Percentiles rank a stretch among this genome's conserved stretches.
Evolutionary conservation across 305 asterid genomes (phyloP).

Genomic region (Andrographis paniculata): DNA sequence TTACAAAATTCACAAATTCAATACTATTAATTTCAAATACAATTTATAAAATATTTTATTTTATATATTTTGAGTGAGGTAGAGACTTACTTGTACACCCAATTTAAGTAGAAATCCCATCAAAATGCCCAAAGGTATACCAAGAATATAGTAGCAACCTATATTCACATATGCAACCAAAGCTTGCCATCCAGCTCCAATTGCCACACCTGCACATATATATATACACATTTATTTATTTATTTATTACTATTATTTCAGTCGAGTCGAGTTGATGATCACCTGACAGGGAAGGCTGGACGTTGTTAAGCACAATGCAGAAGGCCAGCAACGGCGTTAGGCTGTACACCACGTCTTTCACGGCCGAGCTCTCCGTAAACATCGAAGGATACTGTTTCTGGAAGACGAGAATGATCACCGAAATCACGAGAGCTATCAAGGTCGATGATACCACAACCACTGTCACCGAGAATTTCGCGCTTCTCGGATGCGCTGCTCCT

Average conservation of each 20-base stretch:
- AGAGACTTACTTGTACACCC: slow-evolving; percentile 25
- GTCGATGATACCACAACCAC: slow-evolving; percentile 24
- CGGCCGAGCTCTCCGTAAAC: slow-evolving; percentile 21
- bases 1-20: neutral
- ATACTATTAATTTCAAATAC: no score
- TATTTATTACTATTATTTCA: neutral
- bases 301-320: slow-evolving; percentile 25
- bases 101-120: slow-evolving; percentile 17
- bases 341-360: slow-evolving; percentile 17
- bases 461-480: slow-evolving; percentile 33
- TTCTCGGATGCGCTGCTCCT: slow-evolving; percentile 39
- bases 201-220: slow-evolving; percentile 26
- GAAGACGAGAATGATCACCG: slow-evolving; percentile 20
- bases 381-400: slow-evolving; percentile 26
- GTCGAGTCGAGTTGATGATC: neutral
- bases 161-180: slow-evolving; percentile 27
- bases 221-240: neutral
- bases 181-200: slow-evolving; percentile 39
- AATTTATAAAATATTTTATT: no score
- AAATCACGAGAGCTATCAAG: slow-evolving; percentile 16
- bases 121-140: slow-evolving; percentile 25
- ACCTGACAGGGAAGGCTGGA: slow-evolving; percentile 42
- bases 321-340: slow-evolving; percentile 36
- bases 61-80: no score
- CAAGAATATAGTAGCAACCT: slow-evolving; percentile 26